Evolutionary conservation across 1,284 basidiomycete genomes (phyloP).

Genomic region (Puccinia hordei): DNA sequence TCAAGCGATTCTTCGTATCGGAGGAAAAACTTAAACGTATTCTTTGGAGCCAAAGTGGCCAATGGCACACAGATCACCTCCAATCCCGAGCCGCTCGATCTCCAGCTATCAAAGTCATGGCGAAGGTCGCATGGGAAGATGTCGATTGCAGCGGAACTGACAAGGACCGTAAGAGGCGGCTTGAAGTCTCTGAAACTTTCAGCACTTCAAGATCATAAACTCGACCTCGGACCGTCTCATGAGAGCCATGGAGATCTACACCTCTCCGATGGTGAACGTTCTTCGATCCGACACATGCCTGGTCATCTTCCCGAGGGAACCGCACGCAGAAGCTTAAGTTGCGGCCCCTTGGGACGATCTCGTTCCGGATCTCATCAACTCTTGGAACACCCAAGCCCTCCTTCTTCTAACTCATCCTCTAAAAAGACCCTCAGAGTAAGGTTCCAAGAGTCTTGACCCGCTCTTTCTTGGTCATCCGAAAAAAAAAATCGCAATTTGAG

Average conservation of each 20-base stretch:
- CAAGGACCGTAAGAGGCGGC: constrained; percentile 1
- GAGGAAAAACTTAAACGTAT: background rate
- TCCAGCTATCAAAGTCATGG: background rate
- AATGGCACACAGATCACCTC: background rate
- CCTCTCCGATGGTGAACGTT: background rate
- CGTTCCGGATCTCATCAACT: background rate
- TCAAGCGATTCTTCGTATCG: background rate
- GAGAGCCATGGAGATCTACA: background rate
- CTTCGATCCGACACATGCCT: background rate
- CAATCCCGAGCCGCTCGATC: too few species aligned
- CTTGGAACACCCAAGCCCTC: background rate
- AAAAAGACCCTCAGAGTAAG: constrained; percentile 3
- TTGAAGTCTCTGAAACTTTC: background rate
- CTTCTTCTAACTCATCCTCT: background rate
- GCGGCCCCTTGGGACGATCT: background rate
- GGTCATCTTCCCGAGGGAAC: too few species aligned
- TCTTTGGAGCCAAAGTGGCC: background rate
- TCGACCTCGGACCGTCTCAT: background rate
- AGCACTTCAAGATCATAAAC: background rate
- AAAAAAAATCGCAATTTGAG: too few species aligned
- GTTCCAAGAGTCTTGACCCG: constrained; percentile 4
- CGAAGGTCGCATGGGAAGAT: background rate
- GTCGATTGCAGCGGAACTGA: constrained; percentile 6
- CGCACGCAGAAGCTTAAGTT: background rate
- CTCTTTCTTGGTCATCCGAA: background rate